Base-by-base conservation (phyloP, 768 basidiomycete species). In the Mycena indigotica region DNA sequence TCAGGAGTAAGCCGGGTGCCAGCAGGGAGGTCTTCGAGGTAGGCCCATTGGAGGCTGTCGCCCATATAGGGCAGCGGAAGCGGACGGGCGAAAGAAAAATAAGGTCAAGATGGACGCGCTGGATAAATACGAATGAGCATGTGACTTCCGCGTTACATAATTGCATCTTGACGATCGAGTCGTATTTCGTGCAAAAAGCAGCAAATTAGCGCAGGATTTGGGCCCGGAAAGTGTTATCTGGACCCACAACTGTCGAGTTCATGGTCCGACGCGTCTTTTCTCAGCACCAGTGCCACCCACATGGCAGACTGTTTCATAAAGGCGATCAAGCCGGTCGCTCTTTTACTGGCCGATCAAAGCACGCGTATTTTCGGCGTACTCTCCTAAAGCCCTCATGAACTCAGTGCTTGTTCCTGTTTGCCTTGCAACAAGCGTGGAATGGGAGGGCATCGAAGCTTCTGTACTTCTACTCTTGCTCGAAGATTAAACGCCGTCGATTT, bases 1-100 rank as follows among this genome's bases (percentile, higher is more conserved):
- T 86, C 83, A 45, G 85, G 82, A 5, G 78, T 82, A 66, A 84
- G 84, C 29, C 86, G 74, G 28, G 81, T 79, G 15, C 86, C 85
- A 21, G 41, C 13, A 8, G 83, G 84, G 12, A 86, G 84, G 62
- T 87, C 86, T 56, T 85, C 79, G 60, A 80, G 70, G 68, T 82
- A 82, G 13, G 82, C 83, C 72, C 77, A 79, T 23, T 63, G 62
- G 16, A 63, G 41, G 28, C 28, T 46, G 41, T 63, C 62, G 48
- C 55, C 62, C 62, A 63, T 63, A 51, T 5, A 23, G 41, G 41
- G 10, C 10, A 15, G 12, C 41, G 41, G 41, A 23, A 21, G n/a
- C 12, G 35, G 35, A n/a, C 12, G n/a, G 12, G 21, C 21, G 41
- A 44, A 5, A 10, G 35, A 21, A 44, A 13, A 19, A 13, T 15